These are phyloP conservation scores for Exophiala viscosa DNA, from an alignment of 2,329 filamentous ascomycete species.

Conservation along the genomic window DNA sequence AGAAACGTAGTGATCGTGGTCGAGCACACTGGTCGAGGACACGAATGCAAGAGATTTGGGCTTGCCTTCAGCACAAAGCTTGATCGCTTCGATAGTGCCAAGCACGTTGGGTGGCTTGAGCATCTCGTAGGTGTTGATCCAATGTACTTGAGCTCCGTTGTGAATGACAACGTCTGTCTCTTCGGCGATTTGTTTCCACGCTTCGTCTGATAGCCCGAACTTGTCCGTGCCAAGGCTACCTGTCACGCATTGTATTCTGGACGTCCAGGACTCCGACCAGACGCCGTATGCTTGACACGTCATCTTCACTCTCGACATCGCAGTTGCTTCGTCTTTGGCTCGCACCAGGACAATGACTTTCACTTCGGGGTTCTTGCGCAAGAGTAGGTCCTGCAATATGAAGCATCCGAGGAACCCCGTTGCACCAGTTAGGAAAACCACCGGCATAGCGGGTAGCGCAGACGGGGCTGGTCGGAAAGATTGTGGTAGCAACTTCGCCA, in stretches of 20 bases:
- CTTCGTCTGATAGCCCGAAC: constrained; percentile 65
- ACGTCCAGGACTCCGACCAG: constrained; percentile 68
- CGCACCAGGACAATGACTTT: constrained; percentile 74
- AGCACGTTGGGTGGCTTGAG: constrained; percentile 73
- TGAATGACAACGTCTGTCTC: constrained; percentile 72
- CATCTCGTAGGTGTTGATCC: constrained; percentile 72
- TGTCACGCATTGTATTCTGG: constrained; percentile 62
- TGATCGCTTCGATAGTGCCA: constrained; percentile 72
- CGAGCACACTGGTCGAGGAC: constrained; percentile 75
- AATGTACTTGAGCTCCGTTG: constrained; percentile 76
- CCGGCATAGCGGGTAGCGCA: constrained; percentile 41
- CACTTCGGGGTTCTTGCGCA: constrained; percentile 51
- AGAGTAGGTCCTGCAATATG: constrained; percentile 70
- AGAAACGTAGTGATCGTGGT: constrained; percentile 75
- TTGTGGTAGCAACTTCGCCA: constrained; percentile 48
- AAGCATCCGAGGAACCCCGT: constrained; percentile 88
- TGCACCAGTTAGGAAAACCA: constrained; percentile 79
- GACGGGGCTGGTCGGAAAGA: constrained; percentile 35
- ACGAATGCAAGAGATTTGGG: constrained; percentile 79
- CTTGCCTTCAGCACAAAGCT: constrained; percentile 71
- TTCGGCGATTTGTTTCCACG: constrained; percentile 63
- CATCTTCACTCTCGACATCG: constrained; percentile 60
- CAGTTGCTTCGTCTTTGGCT: constrained; percentile 58
- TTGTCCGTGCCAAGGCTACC: constrained; percentile 71
- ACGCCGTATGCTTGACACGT: constrained; percentile 74